Evolutionary conservation across 139 green algal species (phyloP).

Genomic region (Chlorella ohadii): DNA sequence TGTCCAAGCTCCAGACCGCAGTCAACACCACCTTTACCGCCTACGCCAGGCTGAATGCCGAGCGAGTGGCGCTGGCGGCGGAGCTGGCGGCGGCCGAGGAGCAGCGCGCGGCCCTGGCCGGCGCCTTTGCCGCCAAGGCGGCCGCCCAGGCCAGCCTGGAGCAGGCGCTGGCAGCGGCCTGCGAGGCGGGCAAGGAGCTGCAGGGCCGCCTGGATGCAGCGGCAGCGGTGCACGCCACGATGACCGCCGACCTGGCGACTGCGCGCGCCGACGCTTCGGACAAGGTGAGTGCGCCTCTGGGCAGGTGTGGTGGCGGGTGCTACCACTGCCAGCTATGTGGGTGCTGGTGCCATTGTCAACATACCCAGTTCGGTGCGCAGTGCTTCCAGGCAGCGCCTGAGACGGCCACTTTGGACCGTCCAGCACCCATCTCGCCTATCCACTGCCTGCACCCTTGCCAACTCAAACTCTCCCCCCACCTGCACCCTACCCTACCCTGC

Average conservation of each 20-base stretch:
- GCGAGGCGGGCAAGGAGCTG: neutral
- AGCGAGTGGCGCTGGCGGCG: neutral
- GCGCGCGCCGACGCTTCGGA: neutral
- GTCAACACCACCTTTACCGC: neutral
- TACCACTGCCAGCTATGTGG: too few relatives aligned
- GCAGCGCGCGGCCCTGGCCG: neutral
- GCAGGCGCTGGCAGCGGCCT: neutral
- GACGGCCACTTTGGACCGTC: too few relatives aligned
- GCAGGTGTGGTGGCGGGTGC: too few relatives aligned
- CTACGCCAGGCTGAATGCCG: neutral
- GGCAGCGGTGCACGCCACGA: neutral
- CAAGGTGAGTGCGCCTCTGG: too few relatives aligned
- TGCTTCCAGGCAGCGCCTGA: too few relatives aligned
- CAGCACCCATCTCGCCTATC: neutral
- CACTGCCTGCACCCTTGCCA: neutral
- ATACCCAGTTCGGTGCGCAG: too few relatives aligned
- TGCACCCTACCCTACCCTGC: neutral
- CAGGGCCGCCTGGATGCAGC: slow-evolving; percentile 1
- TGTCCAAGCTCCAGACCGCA: neutral
- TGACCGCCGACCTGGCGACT: neutral
- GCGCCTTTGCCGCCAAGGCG: neutral
- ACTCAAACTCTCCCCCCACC: too few relatives aligned
- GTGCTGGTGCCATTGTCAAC: too few relatives aligned
- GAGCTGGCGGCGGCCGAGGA: neutral
- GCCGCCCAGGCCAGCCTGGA: neutral